Evolutionary conservation across 768 basidiomycete genomes (phyloP).

Genomic region (Postia placenta): DNA sequence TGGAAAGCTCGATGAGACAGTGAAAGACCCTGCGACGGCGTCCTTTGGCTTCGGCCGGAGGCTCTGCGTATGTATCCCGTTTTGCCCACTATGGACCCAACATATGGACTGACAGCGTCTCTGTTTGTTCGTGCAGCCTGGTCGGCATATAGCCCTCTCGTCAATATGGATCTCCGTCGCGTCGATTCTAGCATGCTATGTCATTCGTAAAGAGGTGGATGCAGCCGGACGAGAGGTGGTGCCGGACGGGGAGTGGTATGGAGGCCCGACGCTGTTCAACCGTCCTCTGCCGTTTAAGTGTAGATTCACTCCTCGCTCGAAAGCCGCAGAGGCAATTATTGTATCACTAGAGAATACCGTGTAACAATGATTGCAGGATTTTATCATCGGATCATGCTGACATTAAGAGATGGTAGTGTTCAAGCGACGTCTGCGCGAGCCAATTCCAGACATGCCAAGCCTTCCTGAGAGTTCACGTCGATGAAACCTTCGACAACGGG

Average conservation of each 20-base stretch:
- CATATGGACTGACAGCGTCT: neutral
- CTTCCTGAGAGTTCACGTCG: too few relatives aligned
- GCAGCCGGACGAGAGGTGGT: slow-evolving; percentile 7
- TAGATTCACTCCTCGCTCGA: slow-evolving; percentile 11
- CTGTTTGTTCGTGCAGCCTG: neutral
- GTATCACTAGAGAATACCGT: too few relatives aligned
- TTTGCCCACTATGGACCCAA: neutral
- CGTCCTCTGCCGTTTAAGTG: slow-evolving; percentile 13
- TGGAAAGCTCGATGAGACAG: slow-evolving; percentile 26
- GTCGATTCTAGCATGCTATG: slow-evolving; percentile 13
- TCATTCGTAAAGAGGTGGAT: slow-evolving; percentile 12
- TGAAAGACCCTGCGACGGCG: slow-evolving; percentile 24
- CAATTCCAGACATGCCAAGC: too few relatives aligned
- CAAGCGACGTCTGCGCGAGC: too few relatives aligned
- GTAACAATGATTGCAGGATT: too few relatives aligned
- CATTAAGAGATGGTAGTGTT: too few relatives aligned
- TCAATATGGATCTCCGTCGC: slow-evolving; percentile 15
- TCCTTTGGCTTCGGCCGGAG: slow-evolving; percentile 34
- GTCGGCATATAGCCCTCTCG: slow-evolving; percentile 10
- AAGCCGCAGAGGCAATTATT: neutral
- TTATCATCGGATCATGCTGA: too few relatives aligned
- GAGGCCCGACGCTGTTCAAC: slow-evolving; percentile 21
- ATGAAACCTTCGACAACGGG: too few relatives aligned
- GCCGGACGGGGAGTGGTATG: slow-evolving; percentile 23
- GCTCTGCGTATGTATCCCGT: neutral